Evolutionary conservation across 2,329 filamentous ascomycete species (phyloP).

Genomic region (Trichophyton equinum): DNA sequence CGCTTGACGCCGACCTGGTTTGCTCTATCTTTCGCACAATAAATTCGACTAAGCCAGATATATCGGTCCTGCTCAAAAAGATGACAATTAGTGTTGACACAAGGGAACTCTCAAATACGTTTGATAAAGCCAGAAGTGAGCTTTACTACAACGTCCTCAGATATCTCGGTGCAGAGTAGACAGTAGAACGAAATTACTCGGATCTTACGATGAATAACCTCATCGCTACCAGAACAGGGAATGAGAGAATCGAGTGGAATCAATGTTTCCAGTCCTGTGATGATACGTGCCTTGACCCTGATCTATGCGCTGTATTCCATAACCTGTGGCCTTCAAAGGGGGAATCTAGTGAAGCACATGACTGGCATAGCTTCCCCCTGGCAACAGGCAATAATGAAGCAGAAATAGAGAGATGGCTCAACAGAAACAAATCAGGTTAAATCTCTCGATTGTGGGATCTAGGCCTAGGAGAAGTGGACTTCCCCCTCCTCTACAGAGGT

Average conservation of each 20-base stretch:
- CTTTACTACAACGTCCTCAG: neutral
- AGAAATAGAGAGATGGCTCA: neutral
- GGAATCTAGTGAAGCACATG: neutral
- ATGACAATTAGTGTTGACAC: neutral
- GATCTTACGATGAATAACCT: neutral
- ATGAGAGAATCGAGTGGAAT: neutral
- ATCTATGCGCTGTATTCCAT: neutral
- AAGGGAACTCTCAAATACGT: neutral
- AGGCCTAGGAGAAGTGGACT: no score
- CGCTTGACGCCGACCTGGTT: neutral
- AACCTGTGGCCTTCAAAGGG: neutral
- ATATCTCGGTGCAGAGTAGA: neutral
- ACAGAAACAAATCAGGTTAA: neutral
- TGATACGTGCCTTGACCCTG: neutral
- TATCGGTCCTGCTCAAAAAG: neutral
- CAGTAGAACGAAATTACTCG: neutral
- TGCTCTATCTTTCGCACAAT: neutral
- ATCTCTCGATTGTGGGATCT: no score
- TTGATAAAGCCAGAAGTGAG: no score
- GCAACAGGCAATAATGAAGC: neutral
- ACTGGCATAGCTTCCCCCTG: neutral
- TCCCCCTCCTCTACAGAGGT: no score
- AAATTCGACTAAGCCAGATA: neutral
- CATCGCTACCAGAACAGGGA: neutral
- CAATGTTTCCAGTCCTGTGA: neutral